phyloP scores from a whole-genome alignment of 768 basidiomycete genomes.

The Tremella fuciformis region DNA sequence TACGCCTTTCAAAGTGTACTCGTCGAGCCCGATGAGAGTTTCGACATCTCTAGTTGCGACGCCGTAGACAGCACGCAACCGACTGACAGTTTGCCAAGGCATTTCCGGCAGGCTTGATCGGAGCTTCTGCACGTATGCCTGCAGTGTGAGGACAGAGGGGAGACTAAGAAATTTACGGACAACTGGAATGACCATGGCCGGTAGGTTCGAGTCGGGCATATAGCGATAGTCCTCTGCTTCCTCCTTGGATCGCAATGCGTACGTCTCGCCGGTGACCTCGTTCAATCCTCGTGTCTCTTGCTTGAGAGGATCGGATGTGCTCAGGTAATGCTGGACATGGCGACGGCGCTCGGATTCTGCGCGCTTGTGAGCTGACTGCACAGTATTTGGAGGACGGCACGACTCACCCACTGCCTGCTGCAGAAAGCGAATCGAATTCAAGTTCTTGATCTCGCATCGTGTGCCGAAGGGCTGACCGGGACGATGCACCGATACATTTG shows the following conservation, averaged over 20 bases:
- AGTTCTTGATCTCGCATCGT: constrained; percentile 93
- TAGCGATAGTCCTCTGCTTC: constrained; percentile 92
- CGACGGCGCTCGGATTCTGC: constrained; percentile 76
- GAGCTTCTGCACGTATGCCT: constrained; percentile 66
- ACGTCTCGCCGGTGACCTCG: constrained; percentile 76
- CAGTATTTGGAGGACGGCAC: neutral
- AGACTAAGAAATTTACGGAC: constrained; percentile 25
- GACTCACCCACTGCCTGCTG: constrained; percentile 73
- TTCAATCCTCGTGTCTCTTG: constrained; percentile 93
- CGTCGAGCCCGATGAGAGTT: constrained; percentile 68
- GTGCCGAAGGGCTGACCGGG: constrained; percentile 61
- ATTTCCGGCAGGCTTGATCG: constrained; percentile 67
- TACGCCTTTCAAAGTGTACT: constrained; percentile 64
- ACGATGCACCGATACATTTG: constrained; percentile 86
- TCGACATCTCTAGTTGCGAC: constrained; percentile 67
- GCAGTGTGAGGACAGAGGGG: neutral
- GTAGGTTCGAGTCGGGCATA: constrained; percentile 95
- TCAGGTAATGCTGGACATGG: constrained; percentile 59
- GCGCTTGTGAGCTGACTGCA: neutral
- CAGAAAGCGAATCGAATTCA: constrained; percentile 85
- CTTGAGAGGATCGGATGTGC: constrained; percentile 56
- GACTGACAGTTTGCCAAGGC: constrained; percentile 62
- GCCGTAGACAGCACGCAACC: constrained; percentile 58
- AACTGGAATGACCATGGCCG: constrained; percentile 57
- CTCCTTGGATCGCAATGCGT: constrained; percentile 79